Conservation (phyloP, 495 filamentous ascomycete species). For the Xylaria sp. region DNA sequence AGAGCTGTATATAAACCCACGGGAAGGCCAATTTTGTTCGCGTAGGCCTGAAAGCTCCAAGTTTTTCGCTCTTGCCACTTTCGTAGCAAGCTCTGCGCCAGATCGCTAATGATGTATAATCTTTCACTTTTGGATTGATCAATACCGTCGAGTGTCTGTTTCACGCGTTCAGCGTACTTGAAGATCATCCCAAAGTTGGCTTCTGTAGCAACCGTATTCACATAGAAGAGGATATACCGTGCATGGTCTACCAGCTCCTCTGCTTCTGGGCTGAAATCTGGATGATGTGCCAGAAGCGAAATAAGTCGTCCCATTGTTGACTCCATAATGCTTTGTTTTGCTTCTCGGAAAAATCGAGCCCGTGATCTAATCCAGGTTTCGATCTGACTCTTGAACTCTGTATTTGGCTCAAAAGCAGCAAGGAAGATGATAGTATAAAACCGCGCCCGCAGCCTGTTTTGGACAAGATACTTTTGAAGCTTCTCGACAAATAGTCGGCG, state of each 20-base stretch:
- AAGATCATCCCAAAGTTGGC: conserved; percentile 88
- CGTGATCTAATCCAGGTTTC: conserved; percentile 90
- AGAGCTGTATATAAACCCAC: conserved; percentile 77
- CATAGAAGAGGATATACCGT: conserved; percentile 87
- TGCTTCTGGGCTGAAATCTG: conserved; percentile 76
- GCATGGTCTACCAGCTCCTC: conserved; percentile 80
- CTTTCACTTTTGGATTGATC: conserved; percentile 63
- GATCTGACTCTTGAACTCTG: conserved; percentile 69
- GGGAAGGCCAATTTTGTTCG: conserved; percentile 81
- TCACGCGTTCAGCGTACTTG: conserved; percentile 91
- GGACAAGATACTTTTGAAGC: conserved; percentile 83
- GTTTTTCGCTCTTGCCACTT: conserved; percentile 81
- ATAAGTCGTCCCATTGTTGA: conserved; percentile 83
- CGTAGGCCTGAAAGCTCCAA: conserved; percentile 80
- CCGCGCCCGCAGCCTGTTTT: conserved; percentile 69
- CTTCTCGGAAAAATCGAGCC: conserved; percentile 58
- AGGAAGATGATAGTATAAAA: conserved; percentile 91
- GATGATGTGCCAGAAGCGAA: conserved; percentile 91
- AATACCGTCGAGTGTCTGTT: conserved; percentile 84
- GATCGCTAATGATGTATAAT: conserved; percentile 87
- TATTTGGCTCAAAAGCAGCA: conserved; percentile 84
- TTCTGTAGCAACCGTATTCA: conserved; percentile 80
- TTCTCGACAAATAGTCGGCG: conserved; percentile 79
- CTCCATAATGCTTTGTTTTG: conserved; percentile 75
- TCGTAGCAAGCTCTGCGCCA: conserved; percentile 81